Evolutionary conservation across 2,329 filamentous ascomycete species (phyloP), one percentile per base, ranked within the genome.

Genomic region (Scedosporium dehoogii): DNA sequence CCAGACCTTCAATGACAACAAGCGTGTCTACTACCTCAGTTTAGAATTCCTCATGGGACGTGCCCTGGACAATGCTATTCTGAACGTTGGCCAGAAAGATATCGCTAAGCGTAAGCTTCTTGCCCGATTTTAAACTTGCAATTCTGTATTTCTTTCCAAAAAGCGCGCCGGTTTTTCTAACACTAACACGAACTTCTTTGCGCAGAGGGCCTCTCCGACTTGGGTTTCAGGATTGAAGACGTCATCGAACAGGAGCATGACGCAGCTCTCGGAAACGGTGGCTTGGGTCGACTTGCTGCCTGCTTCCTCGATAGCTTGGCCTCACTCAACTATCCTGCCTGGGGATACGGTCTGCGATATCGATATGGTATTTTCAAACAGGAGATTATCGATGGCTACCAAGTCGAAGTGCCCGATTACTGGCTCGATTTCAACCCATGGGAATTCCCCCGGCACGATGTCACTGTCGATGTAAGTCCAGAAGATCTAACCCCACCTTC

Each of bases 391-490:
- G 90, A 97, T 71, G 94, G 94, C 63, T 99, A 97, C 74, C 94
- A 99, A 76, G 92, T 99, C 66, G 94, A 99, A 73, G 90, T 97
- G 64, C 94, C 94, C 21, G 94, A 99, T 74, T 97, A 99, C 78
- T 99, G 94, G 94, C 85, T 99, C 61, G 94, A 97, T 73, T 97
- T 97, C 76, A 99, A 99, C 76, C 94, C 94, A 0, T 99, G 94
- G 94, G 94, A 99, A 73, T 99, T 97, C 71, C 92, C 92, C 51
- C 85, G 94, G 67, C 91, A 97, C 74, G 94, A 99, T 72, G 90
- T 99, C 65, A 92, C 89, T 1, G 92, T 99, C 25, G 91, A 97
- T 75, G 84, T 86, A 70, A 77, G 83, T 72, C 18, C 16, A 16
- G 23, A 38, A 38, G 33, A 38, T 10, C 33, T 4, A 4, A 10